These are phyloP conservation scores for Cocos nucifera DNA, from an alignment of 176 grass and related monocot species.

Conservation along the genomic window DNA sequence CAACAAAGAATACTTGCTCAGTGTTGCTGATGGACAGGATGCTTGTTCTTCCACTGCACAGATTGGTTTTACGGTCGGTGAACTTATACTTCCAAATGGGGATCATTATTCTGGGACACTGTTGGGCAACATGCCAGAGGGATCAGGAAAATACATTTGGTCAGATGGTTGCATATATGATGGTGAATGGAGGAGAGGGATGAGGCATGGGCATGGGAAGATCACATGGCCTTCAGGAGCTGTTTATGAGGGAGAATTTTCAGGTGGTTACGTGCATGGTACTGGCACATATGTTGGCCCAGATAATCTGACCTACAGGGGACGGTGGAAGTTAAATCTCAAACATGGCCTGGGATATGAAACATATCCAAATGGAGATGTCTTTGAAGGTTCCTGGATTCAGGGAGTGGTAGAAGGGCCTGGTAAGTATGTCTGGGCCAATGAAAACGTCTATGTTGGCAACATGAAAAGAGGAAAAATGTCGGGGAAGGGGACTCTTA, in stretches of 20 bases:
- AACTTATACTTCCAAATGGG: slow-evolving; percentile 49
- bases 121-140: slow-evolving; percentile 63
- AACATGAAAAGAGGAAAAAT: slow-evolving; percentile 89
- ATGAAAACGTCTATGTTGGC: slow-evolving; percentile 64
- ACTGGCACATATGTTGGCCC: slow-evolving; percentile 53
- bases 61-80: slow-evolving; percentile 41
- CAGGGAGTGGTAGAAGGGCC: slow-evolving; percentile 76
- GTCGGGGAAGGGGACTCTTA: slow-evolving; percentile 78
- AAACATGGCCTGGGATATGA: slow-evolving; percentile 82
- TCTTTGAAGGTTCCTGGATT: slow-evolving; percentile 90
- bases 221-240: slow-evolving; percentile 54
- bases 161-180: slow-evolving; percentile 65
- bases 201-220: slow-evolving; percentile 78
- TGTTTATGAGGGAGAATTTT: slow-evolving; percentile 68
- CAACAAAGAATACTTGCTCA: slow-evolving; percentile 26
- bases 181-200: slow-evolving; percentile 80
- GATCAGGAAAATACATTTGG: slow-evolving; percentile 69
- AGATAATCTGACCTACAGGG: slow-evolving; percentile 58
- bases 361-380: slow-evolving; percentile 69
- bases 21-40: slow-evolving; percentile 46
- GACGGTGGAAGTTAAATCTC: slow-evolving; percentile 75
- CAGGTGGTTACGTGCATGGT: slow-evolving; percentile 71
- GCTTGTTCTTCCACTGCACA: slow-evolving; percentile 23
- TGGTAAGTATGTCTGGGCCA: slow-evolving; percentile 80
- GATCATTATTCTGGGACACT: slow-evolving; percentile 65